Evolutionary conservation across 2,329 filamentous ascomycete species (phyloP).

Genomic region (Myriosclerotinia curreyana): DNA sequence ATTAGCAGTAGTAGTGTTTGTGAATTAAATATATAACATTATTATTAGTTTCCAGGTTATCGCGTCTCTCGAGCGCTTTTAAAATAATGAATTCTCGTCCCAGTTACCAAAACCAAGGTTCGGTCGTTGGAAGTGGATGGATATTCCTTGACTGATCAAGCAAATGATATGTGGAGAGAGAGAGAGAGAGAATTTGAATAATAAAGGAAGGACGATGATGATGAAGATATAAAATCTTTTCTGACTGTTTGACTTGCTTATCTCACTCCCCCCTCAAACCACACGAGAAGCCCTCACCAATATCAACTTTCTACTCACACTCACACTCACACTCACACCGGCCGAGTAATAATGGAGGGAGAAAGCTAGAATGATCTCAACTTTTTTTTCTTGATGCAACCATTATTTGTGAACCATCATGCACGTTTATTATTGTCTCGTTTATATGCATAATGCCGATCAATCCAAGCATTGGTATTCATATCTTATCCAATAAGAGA

Average conservation of each 20-base stretch:
- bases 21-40: conserved; percentile 1
- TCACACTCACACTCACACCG: background rate
- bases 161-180: background rate
- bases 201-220: background rate
- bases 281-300: background rate
- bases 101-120: background rate
- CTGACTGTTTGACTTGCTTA: background rate
- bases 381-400: conserved; percentile 15
- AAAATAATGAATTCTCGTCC: background rate
- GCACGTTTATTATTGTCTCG: conserved; percentile 15
- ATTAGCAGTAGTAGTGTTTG: background rate
- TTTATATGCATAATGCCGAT: conserved; percentile 20
- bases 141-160: conserved; percentile 16
- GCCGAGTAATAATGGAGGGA: background rate
- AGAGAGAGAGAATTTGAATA: background rate
- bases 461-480: background rate
- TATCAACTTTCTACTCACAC: background rate
- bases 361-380: conserved; percentile 12
- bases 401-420: conserved; percentile 9
- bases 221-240: too few species aligned
- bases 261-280: background rate
- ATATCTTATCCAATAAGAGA: conserved; percentile 10
- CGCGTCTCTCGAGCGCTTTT: conserved; percentile 5
- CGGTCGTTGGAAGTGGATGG: conserved; percentile 7
- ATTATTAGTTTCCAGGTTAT: conserved; percentile 15